phyloP scores from a whole-genome alignment of 208 protist genomes.

The Wallacemonas collosoma region DNA sequence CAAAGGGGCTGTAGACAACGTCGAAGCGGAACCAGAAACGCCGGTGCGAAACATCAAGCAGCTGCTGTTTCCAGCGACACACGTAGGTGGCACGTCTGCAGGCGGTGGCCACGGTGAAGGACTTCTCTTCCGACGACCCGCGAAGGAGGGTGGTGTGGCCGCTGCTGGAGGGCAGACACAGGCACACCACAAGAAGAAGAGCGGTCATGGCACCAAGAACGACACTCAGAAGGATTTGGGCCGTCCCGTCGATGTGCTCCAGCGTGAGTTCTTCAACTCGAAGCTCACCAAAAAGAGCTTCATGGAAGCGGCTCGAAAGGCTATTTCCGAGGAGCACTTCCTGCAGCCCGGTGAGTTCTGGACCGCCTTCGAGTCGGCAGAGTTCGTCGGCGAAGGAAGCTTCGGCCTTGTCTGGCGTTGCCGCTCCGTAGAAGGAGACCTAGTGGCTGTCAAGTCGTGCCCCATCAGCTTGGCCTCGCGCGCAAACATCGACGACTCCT shows the following conservation, averaged over 20 bases:
- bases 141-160: background rate
- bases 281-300: constrained; percentile 61
- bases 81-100: constrained; percentile 17
- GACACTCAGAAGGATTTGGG: constrained; percentile 9
- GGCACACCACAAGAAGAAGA: background rate
- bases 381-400: constrained; percentile 87
- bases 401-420: constrained; percentile 87
- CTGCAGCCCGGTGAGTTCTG: constrained; percentile 70
- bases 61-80: constrained; percentile 21
- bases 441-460: constrained; percentile 86
- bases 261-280: constrained; percentile 52
- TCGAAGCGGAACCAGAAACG: background rate
- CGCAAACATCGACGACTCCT: constrained; percentile 73
- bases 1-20: background rate
- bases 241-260: constrained; percentile 36
- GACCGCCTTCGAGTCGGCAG: constrained; percentile 57
- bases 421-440: constrained; percentile 70
- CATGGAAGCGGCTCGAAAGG: constrained; percentile 34
- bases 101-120: background rate
- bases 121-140: constrained; percentile 1
- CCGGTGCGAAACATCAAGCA: constrained; percentile 20
- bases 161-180: too few species aligned
- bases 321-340: constrained; percentile 70
- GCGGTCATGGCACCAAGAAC: background rate
- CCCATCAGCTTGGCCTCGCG: constrained; percentile 62